Evolutionary conservation across 441 rosid species (phyloP), one percentile per base, ranked within the genome.

Genomic region (Euphorbia celastroides): DNA sequence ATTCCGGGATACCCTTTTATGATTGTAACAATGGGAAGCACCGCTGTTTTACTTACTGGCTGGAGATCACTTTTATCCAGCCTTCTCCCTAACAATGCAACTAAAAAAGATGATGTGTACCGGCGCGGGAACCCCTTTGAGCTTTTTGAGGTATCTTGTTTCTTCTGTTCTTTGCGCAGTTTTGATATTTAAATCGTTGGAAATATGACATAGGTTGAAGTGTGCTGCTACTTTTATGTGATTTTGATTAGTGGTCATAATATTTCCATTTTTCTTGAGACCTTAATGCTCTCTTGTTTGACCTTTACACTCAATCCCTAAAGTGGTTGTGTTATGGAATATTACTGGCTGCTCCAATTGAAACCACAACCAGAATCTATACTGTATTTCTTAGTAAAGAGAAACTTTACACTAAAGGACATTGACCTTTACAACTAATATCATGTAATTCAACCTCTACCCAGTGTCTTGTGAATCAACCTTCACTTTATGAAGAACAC

Each of bases 21-120:
- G 30, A 72, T 90, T 58, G 96, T 90, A 25, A 84, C 98, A 32
- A 81, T 90, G 94, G 98, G 90, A 76, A 89, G 86, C 81, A 86
- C 96, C 42, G 88, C 86, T 60, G 85, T 86, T 75, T 78, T 88
- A 57, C 97, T 88, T 60, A 70, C 88, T 25, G 96, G 97, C 17
- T 88, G 96, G 96, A 84, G 96, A 81, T 72, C 88, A 6, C 67
- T 91, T 50, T 57, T 84, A 41, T 77, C 79, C 75, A 87, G 74
- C 76, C 65, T 86, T 72, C 83, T 92, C 55, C 85, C 88, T 27
- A 67, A 56, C 17, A 70, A 75, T 14, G 78, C 81, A 22, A 83
- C 77, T 75, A 88, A 84, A 82, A 88, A 86, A 78, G 74, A 85
- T 69, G 97, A 88, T 67, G 75, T 74, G 13, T 90, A 90, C 74